Base-by-base conservation (phyloP, 805 yeast genomes). In the Candida odintsovae region DNA sequence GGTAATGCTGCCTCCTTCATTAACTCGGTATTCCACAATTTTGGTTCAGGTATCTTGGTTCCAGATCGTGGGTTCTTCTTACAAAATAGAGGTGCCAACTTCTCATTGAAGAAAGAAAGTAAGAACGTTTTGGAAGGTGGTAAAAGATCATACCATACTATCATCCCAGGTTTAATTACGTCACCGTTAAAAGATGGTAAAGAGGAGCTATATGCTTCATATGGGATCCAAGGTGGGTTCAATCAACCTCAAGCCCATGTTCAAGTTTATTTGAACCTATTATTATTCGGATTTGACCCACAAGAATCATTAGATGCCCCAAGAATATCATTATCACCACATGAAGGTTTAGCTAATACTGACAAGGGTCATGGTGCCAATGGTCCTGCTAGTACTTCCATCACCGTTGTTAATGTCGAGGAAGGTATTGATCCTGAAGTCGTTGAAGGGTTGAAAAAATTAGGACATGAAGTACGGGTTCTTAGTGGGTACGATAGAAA, bases 161-260 rank as follows among this genome's bases (percentile, higher is more conserved):
- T 86, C 48, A 86, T 86, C 49, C 95, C 95, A 1, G 87, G 89
- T 0, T 75, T 86, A 82, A 76, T 86, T 26, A 86, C 95, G 13
- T 62, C 68, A 3, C 68, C 67, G 5, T 50, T 53, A 3, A 49
- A 47, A 3, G 59, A 61, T 43, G 67, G 64, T 26, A 50, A 49
- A 6, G 72, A 67, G 23, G 77, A 76, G 23, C 64, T 86, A n/a
- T 81, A 72, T 56, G 89, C 90, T 1, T 67, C 83, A n/a, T 82
- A 73, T 54, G 94, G 92, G 42, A 86, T 83, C 50, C 86, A 85
- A 89, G 95, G 95, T 16, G 95, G 92, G 0, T 86, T 80, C 67
- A 85, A 82, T 69, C 95, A 87, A 62, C 95, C 95, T 3, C 88
- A 84, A 55, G 90, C 90, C 2, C 95, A 86, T 55, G 80, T 86